Conservation (phyloP, 1,284 basidiomycete genomes). For the Limonomyces culmigenus region DNA sequence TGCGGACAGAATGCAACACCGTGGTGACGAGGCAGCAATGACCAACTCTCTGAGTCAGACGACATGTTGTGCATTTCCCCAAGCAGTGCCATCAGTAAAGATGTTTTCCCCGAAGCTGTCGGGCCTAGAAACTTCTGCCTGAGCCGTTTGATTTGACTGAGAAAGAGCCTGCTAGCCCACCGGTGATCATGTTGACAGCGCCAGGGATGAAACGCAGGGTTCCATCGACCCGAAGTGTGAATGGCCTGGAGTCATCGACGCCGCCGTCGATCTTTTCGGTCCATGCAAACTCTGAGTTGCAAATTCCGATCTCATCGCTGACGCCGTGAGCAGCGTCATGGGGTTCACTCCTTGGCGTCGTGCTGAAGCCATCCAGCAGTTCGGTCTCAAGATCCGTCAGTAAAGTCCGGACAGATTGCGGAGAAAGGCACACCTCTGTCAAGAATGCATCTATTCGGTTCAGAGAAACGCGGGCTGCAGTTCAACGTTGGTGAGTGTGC, state of each 20-base stretch:
- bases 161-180: constrained; percentile 9
- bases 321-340: neutral
- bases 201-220: constrained; percentile 41
- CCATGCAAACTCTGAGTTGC: neutral
- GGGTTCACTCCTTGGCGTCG: neutral
- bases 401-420: neutral
- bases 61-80: constrained; percentile 14
- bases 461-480: neutral
- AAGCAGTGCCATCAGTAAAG: constrained; percentile 31
- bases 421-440: neutral
- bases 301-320: neutral
- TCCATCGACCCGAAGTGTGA: constrained; percentile 18
- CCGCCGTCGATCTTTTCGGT: neutral
- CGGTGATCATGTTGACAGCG: constrained; percentile 32
- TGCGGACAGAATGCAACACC: constrained; percentile 28
- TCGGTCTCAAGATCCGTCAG: neutral
- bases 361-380: neutral
- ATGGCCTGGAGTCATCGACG: neutral
- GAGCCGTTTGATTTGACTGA: neutral
- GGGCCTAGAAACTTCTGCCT: constrained; percentile 20
- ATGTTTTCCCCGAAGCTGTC: constrained; percentile 24
- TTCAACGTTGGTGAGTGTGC: too few species aligned
- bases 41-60: constrained; percentile 17
- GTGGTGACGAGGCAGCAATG: constrained; percentile 23
- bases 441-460: neutral